phyloP scores from a whole-genome alignment of 192 early-diverging fungal species.

The Coemansia sp. region DNA sequence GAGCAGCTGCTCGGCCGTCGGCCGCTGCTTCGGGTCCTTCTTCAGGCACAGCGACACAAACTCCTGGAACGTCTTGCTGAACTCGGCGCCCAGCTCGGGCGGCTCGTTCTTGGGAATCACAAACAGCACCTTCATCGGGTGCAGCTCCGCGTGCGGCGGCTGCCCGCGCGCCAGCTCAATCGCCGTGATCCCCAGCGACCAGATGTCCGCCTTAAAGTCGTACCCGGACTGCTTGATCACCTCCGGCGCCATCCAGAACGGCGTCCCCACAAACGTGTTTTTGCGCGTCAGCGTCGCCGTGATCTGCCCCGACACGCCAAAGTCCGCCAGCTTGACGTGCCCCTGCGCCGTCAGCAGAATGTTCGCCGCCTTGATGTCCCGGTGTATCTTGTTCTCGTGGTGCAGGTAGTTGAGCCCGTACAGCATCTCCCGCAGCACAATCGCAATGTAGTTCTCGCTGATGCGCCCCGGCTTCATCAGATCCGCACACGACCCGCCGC shows the following conservation, averaged over 20 bases:
- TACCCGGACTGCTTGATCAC: conserved; percentile 94
- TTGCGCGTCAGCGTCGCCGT: conserved; percentile 90
- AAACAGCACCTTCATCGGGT: conserved; percentile 94
- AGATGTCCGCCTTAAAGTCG: conserved; percentile 96
- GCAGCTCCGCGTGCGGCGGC: conserved; percentile 90
- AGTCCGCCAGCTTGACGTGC: conserved; percentile 94
- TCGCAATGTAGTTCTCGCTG: conserved; percentile 87
- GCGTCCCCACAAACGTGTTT: conserved; percentile 98
- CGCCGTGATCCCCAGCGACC: conserved; percentile 96
- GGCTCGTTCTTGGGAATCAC: conserved; percentile 90
- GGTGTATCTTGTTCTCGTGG: conserved; percentile 81
- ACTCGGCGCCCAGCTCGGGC: conserved; percentile 73
- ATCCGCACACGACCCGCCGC: conserved; percentile 92
- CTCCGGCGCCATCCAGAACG: conserved; percentile 95
- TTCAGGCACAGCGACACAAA: conserved; percentile 86
- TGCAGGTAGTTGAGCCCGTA: conserved; percentile 93
- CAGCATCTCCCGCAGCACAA: conserved; percentile 85
- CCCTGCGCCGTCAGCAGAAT: conserved; percentile 70
- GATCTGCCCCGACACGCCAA: conserved; percentile 96
- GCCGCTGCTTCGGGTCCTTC: conserved; percentile 81
- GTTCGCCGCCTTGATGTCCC: conserved; percentile 97
- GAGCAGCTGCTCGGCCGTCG: conserved; percentile 83
- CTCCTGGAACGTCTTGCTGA: conserved; percentile 82
- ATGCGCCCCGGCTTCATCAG: conserved; percentile 86
- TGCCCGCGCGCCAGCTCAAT: conserved; percentile 93